Base-by-base conservation (phyloP, 805 yeast species). In the Metschnikowia reukaufii region DNA sequence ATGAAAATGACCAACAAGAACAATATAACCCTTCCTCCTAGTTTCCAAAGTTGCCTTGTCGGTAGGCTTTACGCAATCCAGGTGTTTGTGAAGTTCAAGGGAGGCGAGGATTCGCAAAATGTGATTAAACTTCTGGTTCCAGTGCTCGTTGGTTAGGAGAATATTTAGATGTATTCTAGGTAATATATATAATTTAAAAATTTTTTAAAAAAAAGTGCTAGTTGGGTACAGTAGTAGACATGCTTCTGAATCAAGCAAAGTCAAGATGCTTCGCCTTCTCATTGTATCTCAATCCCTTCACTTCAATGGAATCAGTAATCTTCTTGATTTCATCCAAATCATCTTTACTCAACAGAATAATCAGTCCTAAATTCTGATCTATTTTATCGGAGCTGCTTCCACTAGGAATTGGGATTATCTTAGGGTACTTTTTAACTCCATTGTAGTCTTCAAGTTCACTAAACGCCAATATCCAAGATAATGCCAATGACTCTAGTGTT, bases 331-430 rank as follows among this genome's bases (percentile, higher is more conserved):
- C 77, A 0, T 66, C 64, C 52, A 85, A 75, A 47, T 86, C 89
- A 0, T 61, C 77, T n/a, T 77, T 82, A 2, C 81, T 62, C 45
- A 89, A 67, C 9, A 65, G 63, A 39, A 78, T 55, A 40, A 63
- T 64, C 18, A 71, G 66, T 9, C 59, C 63, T 53, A 78, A 70
- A 66, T 88, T 90, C 60, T 81, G 86, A 39, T 73, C 71, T 15
- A 85, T 80, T 62, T 88, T 82, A 9, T 64, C 70, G 3, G 68
- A 63, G 32, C 83, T 77, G 6, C 89, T 77, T 3, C 88, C 83
- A 44, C 91, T 84, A 17, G 97, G 96, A 62, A 90, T 86, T 29
- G 96, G 95, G 38, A 90, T 60, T 36, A 88, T 73, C 48, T 67
- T 72, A 20, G 90, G 78, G 44, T 70, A 74, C 42, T 70, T 68